Base-by-base conservation (phyloP, 2,329 filamentous ascomycete genomes). In the Venturia carpophila region DNA sequence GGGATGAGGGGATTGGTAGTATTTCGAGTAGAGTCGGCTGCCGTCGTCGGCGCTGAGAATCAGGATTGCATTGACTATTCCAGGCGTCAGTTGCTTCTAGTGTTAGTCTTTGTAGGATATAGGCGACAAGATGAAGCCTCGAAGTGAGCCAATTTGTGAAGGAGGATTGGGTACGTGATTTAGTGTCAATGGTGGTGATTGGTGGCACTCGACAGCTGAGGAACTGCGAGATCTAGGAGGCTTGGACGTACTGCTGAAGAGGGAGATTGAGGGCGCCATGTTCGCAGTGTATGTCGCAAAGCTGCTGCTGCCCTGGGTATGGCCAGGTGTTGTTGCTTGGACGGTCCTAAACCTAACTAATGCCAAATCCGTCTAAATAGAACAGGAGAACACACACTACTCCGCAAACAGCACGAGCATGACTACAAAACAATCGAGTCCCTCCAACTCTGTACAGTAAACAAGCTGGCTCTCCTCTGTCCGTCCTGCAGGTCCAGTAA, bases 1-100 rank as follows among this genome's bases (percentile, higher is more conserved):
- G 77, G 80, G 77, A 74, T 90, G 88, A 67, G 87, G 88, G 68
- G 87, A 82, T 68, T 81, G 83, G 82, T 93, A 96, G 84, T 96
- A 96, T 82, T 97, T 66, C 37, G 34, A 45, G 42, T 63, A 39
- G 13, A 47, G 43, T 11, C 30, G 47, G 60, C 42, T 61, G 37
- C 60, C 90, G 77, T 97, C 93, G 78, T 96, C 91, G 67, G 88
- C 87, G 73, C 88, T 75, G 67, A 81, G 75, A 68, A 81, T 72
- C 64, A 81, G 76, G 69, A 82, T 79, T 39, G 80, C 80, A 69
- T 80, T 79, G 69, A 83, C 77, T 68, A 78, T 21, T 30, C 17
- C n/a, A 80, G 77, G 27, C 17, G 27, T 58, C 9, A 58, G 52
- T 58, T 58, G 11, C 5, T n/a, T n/a, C 5, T 52, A 52, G 9